A percentile compares a stretch with the other conserved stretches of the same genome.
These are phyloP conservation scores for Dactylis glomerata DNA, from an alignment of 176 grass and related monocot species.

Conservation along the genomic window DNA sequence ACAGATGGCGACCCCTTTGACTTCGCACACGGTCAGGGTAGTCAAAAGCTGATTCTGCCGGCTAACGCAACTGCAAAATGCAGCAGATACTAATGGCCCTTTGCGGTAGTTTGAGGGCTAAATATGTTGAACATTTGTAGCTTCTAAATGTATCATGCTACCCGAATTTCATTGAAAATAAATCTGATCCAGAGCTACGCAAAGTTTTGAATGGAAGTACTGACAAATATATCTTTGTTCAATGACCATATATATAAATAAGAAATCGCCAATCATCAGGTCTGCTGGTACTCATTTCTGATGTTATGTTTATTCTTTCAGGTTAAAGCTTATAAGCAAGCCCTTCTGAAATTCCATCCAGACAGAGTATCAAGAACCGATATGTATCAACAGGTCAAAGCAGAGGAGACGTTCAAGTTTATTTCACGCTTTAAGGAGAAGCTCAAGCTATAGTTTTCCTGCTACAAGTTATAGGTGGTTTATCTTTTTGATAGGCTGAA, in stretches of 20 bases:
- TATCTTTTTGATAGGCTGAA: constrained; percentile 12
- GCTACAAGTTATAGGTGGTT: not conserved
- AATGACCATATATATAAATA: too few relatives aligned
- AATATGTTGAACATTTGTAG: too few relatives aligned
- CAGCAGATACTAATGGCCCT: not conserved
- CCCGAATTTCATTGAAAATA: not conserved
- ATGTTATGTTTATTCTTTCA: constrained; percentile 34
- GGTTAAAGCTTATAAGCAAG: constrained; percentile 90
- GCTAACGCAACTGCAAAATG: too few relatives aligned
- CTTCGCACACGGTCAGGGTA: too few relatives aligned
- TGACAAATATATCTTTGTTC: not conserved
- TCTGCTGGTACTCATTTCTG: not conserved
- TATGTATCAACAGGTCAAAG: constrained; percentile 78
- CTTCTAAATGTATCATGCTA: too few relatives aligned
- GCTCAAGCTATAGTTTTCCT: constrained; percentile 17
- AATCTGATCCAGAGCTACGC: not conserved
- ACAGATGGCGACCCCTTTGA: too few relatives aligned
- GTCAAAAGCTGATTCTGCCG: too few relatives aligned
- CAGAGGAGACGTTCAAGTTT: constrained; percentile 97
- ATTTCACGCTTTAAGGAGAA: constrained; percentile 90
- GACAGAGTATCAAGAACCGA: constrained; percentile 71
- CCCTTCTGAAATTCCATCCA: constrained; percentile 82
- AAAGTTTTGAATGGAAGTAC: not conserved
- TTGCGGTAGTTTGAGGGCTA: not conserved
- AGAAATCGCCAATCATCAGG: not conserved